Evolutionary conservation across 192 early-diverging fungal species (phyloP).

Genomic region (Coemansia sp.): DNA sequence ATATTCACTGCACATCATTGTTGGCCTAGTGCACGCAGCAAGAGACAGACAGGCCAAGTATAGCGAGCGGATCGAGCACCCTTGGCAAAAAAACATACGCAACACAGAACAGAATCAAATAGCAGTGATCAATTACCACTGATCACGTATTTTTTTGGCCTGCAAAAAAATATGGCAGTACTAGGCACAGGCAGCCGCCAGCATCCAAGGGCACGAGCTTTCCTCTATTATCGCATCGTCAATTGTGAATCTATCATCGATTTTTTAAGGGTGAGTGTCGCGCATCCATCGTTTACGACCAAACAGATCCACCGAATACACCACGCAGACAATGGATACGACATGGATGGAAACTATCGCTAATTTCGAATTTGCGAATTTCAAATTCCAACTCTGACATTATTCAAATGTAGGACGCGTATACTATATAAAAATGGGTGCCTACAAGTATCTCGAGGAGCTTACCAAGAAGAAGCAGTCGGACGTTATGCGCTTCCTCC

Average conservation of each 20-base stretch:
- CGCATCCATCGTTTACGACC: not conserved
- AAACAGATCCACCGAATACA: not conserved
- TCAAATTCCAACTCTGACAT: conserved; percentile 4
- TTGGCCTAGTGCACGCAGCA: not conserved
- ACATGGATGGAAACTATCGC: not conserved
- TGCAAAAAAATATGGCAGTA: not conserved
- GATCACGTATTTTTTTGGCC: not conserved
- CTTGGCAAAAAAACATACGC: not conserved
- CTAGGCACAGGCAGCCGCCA: not conserved
- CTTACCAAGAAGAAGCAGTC: conserved; percentile 99
- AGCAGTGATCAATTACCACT: not conserved
- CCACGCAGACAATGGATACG: not conserved
- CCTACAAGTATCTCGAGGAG: conserved; percentile 93
- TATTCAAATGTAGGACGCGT: conserved; percentile 31
- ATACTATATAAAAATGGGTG: conserved; percentile 57
- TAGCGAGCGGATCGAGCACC: not conserved
- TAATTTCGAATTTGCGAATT: not conserved
- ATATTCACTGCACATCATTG: not conserved
- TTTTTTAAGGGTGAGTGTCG: conserved; percentile 2
- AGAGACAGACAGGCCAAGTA: not conserved
- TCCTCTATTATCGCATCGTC: conserved; percentile 1
- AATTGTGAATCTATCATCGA: not conserved
- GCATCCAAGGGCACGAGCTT: not conserved
- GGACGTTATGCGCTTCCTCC: conserved; percentile 98
- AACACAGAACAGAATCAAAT: not conserved